Evolutionary conservation across 2,329 filamentous ascomycete species (phyloP).

Genomic region (Gnomoniopsis smithogilvyi): DNA sequence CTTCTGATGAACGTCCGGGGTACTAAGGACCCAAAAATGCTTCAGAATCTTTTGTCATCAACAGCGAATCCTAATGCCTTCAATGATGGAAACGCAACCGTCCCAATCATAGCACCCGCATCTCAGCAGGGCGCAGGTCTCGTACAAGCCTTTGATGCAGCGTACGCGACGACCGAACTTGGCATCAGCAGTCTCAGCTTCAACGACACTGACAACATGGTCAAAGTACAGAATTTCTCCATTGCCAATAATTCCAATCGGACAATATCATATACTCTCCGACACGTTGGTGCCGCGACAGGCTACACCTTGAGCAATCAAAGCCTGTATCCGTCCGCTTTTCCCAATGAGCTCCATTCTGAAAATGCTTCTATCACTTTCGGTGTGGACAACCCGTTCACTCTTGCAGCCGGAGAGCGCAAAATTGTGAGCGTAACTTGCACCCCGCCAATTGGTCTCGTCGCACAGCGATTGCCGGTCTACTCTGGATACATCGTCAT

Average conservation of each 20-base stretch:
- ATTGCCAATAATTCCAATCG: conserved; percentile 51
- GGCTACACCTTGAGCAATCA: conserved; percentile 46
- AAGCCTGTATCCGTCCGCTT: conserved; percentile 34
- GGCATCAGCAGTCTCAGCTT: conserved; percentile 57
- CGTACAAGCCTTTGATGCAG: conserved; percentile 57
- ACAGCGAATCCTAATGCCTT: conserved; percentile 47
- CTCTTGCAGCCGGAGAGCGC: conserved; percentile 38
- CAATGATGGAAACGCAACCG: conserved; percentile 39
- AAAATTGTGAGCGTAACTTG: conserved; percentile 44
- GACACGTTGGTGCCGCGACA: conserved; percentile 47
- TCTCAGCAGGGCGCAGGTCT: conserved; percentile 60
- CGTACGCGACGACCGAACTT: conserved; percentile 50
- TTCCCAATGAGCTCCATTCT: conserved; percentile 43
- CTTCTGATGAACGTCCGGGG: conserved; percentile 50
- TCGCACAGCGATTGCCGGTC: conserved; percentile 39
- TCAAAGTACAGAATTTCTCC: conserved; percentile 45
- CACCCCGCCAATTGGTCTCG: conserved; percentile 35
- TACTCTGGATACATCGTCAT: conserved; percentile 47
- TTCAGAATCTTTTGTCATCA: conserved; percentile 48
- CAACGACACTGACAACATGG: conserved; percentile 61
- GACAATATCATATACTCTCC: conserved; percentile 49
- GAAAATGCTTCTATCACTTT: conserved; percentile 41
- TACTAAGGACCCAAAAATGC: conserved; percentile 45
- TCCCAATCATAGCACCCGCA: conserved; percentile 47
- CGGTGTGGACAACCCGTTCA: conserved; percentile 34